Conservation (phyloP, 768 basidiomycete species). For the Nidularia sp. region DNA sequence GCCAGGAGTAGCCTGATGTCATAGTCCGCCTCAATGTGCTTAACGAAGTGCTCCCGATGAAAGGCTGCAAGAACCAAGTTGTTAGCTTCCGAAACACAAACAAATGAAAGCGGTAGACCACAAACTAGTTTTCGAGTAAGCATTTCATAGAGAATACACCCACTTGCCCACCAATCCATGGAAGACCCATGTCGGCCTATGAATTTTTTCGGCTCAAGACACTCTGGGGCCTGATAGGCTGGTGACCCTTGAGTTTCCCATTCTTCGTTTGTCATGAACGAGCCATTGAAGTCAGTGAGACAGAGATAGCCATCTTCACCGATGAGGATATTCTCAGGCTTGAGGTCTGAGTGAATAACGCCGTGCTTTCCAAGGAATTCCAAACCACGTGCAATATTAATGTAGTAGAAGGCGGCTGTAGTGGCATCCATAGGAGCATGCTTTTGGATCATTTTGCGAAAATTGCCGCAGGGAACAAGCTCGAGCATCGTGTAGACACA, state of each 20-base stretch:
- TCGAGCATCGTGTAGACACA: slow-evolving; percentile 53
- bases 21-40: no score
- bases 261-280: slow-evolving; percentile 17
- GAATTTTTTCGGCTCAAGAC: slow-evolving; percentile 13
- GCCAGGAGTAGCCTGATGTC: slow-evolving; percentile 23
- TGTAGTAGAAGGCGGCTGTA: slow-evolving; percentile 45
- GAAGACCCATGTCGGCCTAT: slow-evolving; percentile 14
- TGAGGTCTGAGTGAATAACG: slow-evolving; percentile 53
- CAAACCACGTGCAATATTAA: slow-evolving; percentile 48
- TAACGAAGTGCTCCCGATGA: no score
- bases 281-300: slow-evolving; percentile 44
- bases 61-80: background rate
- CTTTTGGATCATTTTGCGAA: slow-evolving; percentile 30
- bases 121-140: slow-evolving; percentile 28
- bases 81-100: background rate
- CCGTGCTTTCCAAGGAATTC: slow-evolving; percentile 38
- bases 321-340: slow-evolving; percentile 55
- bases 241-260: slow-evolving; percentile 41
- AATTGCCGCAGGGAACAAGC: slow-evolving; percentile 38
- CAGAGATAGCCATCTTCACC: slow-evolving; percentile 52
- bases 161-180: slow-evolving; percentile 56
- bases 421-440: slow-evolving; percentile 23
- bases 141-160: slow-evolving; percentile 52
- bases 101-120: slow-evolving; percentile 9
- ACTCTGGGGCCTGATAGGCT: slow-evolving; percentile 49